A percentile compares a stretch with the other conserved stretches of the same genome.
These are phyloP conservation scores for Naganishia friedmannii DNA, from an alignment of 768 basidiomycete species.

Conservation along the genomic window DNA sequence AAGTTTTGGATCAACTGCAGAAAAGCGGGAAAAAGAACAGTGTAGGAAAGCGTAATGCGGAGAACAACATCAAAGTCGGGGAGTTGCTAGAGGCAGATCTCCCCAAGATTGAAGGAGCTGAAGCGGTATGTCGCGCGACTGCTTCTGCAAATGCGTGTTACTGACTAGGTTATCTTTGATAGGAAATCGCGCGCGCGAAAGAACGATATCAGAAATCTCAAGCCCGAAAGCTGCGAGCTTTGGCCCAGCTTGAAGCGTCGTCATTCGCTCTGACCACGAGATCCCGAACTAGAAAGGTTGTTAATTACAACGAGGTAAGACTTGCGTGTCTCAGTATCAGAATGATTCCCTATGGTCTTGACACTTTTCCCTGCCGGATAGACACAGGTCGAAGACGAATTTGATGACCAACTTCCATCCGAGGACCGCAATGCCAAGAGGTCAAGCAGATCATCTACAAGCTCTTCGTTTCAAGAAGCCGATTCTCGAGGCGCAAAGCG, in stretches of 20 bases:
- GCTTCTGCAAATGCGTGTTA: too few relatives aligned
- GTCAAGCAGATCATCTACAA: constrained; percentile 8
- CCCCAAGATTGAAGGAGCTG: constrained; percentile 22
- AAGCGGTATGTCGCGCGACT: not conserved
- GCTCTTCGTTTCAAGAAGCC: constrained; percentile 5
- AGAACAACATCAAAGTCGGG: constrained; percentile 16
- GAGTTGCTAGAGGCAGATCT: constrained; percentile 19
- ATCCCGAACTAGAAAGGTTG: constrained; percentile 12
- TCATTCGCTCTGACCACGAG: constrained; percentile 14
- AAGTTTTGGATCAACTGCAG: constrained; percentile 6
- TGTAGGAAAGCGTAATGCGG: constrained; percentile 11
- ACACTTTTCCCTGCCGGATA: not conserved
- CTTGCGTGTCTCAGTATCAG: not conserved
- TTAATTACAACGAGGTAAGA: constrained; percentile 17
- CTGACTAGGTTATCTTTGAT: not conserved
- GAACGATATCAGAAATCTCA: constrained; percentile 21
- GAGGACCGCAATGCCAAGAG: not conserved
- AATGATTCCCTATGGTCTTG: not conserved
- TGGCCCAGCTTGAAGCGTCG: constrained; percentile 16
- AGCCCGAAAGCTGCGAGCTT: constrained; percentile 12
- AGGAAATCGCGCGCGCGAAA: constrained; percentile 18
- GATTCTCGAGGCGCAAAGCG: constrained; percentile 11
- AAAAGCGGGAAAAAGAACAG: constrained; percentile 17
- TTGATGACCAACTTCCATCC: not conserved
- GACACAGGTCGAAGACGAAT: constrained; percentile 14